Evolutionary conservation across 2,329 filamentous ascomycete genomes (phyloP), one percentile per base, ranked within the genome.

Genomic region (Verticillium albo-atrum): DNA sequence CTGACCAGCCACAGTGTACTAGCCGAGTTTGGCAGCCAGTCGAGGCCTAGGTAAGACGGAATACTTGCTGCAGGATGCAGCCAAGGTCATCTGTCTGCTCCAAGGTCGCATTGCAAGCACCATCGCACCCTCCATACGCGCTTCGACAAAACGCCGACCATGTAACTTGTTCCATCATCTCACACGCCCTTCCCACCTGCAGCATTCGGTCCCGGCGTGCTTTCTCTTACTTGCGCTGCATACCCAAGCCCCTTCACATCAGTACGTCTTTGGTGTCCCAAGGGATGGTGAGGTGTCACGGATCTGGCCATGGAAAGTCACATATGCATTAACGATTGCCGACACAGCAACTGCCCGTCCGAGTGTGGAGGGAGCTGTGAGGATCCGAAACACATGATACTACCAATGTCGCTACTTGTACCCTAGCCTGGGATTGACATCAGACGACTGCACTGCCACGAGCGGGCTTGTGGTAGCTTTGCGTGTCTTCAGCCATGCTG

Each of bases 231-330:
- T 42, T 47, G 14, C 25, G 37, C 37, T 47, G 37, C 37, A 47
- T 47, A 47, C 57, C 17, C 55, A 28, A 28, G 25, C 28, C 30
- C 42, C 30, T 34, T 42, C 30, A 20, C 20, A 52, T n/a, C 51
- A n/a, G 28, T 42, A 32, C 28, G 34, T 47, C 53, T 23, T 55
- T 58, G 52, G 60, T 58, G 59, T 57, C 59, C 63, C 30, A 14
- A 55, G 60, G 59, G 64, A 62, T 66, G 65, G 61, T 63, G 68
- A 47, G 37, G 37, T 47, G 37, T 20, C 9, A 47, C 66, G 64
- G 67, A 68, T 68, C 65, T 70, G 66, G 61, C 70, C 64, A 68
- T 69, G 68, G 65, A 56, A 65, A 67, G 66, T 68, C 65, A 66
- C 65, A 68, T 67, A 64, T 65, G 65, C 64, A 64, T 64, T 64